These are phyloP conservation scores for Hordeum marinum DNA, from an alignment of 176 grass and related monocot genomes.

Conservation along the genomic window DNA sequence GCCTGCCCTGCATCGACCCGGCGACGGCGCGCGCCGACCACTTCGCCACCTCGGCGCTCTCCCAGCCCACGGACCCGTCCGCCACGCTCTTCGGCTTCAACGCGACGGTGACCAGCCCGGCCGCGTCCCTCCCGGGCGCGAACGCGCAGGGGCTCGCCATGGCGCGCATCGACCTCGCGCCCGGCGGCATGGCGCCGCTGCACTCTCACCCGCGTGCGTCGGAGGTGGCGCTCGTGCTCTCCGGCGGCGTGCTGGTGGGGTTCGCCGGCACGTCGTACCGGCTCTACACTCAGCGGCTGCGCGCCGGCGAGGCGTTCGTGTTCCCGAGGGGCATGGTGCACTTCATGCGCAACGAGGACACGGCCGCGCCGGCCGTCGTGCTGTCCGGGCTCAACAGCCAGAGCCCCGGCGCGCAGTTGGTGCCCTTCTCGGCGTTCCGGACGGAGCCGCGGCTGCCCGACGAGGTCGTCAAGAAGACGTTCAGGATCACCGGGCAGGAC, in stretches of 20 bases:
- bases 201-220: constrained; percentile 67
- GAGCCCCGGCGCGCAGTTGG: constrained; percentile 53
- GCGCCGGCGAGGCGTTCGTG: constrained; percentile 60
- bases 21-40: constrained; percentile 27
- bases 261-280: constrained; percentile 65
- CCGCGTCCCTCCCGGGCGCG: constrained; percentile 35
- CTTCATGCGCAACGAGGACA: constrained; percentile 46
- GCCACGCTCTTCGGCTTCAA: constrained; percentile 39
- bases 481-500: constrained; percentile 53
- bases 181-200: constrained; percentile 46
- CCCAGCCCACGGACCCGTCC: constrained; percentile 3
- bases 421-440: constrained; percentile 44
- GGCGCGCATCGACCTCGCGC: constrained; percentile 43
- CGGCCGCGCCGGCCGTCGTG: constrained; percentile 31
- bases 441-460: constrained; percentile 44
- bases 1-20: constrained; percentile 57
- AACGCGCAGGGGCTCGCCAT: constrained; percentile 61
- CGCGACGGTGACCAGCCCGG: constrained; percentile 41
- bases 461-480: constrained; percentile 46
- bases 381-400: constrained; percentile 63
- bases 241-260: constrained; percentile 39
- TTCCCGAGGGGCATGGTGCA: constrained; percentile 55
- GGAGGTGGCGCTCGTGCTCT: constrained; percentile 48
- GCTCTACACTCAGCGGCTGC: constrained; percentile 60
- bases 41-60: constrained; percentile 52